These are phyloP conservation scores for Vitis riparia DNA, from an alignment of 164 flowering plant genomes.

Conservation along the genomic window DNA sequence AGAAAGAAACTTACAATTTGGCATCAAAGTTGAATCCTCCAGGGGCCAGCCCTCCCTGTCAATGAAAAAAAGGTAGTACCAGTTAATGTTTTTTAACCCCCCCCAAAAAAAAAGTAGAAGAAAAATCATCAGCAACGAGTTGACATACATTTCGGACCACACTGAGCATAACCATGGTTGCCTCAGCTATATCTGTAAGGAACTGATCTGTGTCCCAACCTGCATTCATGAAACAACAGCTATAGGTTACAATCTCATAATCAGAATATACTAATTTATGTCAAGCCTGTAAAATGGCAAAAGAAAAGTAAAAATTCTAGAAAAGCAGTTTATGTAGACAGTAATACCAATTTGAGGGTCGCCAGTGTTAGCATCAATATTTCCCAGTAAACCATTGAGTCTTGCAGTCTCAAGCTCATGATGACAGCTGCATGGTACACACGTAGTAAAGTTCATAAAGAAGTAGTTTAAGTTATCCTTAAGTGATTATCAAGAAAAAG, in stretches of 20 bases:
- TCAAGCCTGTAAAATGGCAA: background rate
- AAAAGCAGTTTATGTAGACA: background rate
- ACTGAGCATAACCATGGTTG: conserved; percentile 82
- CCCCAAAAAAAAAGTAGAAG: background rate
- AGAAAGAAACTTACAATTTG: conserved; percentile 61
- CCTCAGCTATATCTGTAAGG: conserved; percentile 83
- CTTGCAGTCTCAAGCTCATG: conserved; percentile 99
- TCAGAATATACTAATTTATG: background rate
- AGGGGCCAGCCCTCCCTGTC: conserved; percentile 94
- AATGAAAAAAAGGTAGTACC: conserved; percentile 1
- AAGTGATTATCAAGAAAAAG: too few species aligned
- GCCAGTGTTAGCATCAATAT: conserved; percentile 93
- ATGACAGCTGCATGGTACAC: conserved; percentile 62
- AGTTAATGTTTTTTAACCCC: background rate
- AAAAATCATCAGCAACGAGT: background rate
- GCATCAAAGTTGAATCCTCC: conserved; percentile 99
- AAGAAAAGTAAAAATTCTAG: background rate
- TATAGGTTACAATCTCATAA: background rate
- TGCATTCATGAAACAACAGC: conserved; percentile 17
- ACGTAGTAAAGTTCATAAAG: background rate
- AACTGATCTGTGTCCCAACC: conserved; percentile 99
- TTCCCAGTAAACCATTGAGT: conserved; percentile 88
- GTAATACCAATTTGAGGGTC: conserved; percentile 88
- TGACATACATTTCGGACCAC: conserved; percentile 81
- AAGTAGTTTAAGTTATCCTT: too few species aligned